These are phyloP conservation scores for Aspergillus sp. DNA, from an alignment of 2,329 filamentous ascomycete species.

Conservation along the genomic window DNA sequence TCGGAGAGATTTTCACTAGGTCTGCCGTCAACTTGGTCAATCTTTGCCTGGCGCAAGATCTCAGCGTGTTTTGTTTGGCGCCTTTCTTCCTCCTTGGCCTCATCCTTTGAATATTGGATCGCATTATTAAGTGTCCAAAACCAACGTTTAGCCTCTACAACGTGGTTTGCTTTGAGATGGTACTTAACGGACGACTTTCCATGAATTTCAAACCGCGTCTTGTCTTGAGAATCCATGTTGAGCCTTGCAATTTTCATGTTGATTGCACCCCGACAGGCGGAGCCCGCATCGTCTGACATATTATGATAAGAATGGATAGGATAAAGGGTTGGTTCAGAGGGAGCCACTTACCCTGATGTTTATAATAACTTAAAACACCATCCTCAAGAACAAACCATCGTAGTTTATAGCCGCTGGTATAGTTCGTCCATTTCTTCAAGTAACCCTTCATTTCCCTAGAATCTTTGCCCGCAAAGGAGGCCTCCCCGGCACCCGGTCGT, in stretches of 20 bases:
- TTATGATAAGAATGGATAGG: slow-evolving; percentile 19
- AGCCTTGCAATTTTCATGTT: slow-evolving; percentile 97
- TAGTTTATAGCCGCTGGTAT: slow-evolving; percentile 93
- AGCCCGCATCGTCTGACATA: slow-evolving; percentile 76
- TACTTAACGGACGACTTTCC: slow-evolving; percentile 99
- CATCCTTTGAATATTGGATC: slow-evolving; percentile 97
- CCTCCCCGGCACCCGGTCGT: slow-evolving; percentile 46
- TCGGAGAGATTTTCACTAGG: slow-evolving; percentile 48
- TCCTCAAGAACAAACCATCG: slow-evolving; percentile 98
- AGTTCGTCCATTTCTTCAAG: slow-evolving; percentile 99
- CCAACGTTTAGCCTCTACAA: slow-evolving; percentile 97
- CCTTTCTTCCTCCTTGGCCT: slow-evolving; percentile 84
- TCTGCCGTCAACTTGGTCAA: slow-evolving; percentile 64
- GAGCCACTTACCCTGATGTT: slow-evolving; percentile 68
- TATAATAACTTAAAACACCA: slow-evolving; percentile 97
- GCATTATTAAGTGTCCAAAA: slow-evolving; percentile 99
- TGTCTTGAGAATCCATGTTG: slow-evolving; percentile 95
- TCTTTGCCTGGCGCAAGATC: slow-evolving; percentile 74
- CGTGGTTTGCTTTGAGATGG: slow-evolving; percentile 94
- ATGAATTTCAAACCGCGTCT: slow-evolving; percentile 95
- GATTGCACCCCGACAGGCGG: slow-evolving; percentile 93
- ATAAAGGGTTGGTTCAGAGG: neutral
- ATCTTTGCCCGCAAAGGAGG: slow-evolving; percentile 71
- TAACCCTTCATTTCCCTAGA: slow-evolving; percentile 97
- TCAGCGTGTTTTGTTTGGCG: slow-evolving; percentile 74